Evolutionary conservation across 805 yeast species (phyloP).

Genomic region (Candida silvatica): DNA sequence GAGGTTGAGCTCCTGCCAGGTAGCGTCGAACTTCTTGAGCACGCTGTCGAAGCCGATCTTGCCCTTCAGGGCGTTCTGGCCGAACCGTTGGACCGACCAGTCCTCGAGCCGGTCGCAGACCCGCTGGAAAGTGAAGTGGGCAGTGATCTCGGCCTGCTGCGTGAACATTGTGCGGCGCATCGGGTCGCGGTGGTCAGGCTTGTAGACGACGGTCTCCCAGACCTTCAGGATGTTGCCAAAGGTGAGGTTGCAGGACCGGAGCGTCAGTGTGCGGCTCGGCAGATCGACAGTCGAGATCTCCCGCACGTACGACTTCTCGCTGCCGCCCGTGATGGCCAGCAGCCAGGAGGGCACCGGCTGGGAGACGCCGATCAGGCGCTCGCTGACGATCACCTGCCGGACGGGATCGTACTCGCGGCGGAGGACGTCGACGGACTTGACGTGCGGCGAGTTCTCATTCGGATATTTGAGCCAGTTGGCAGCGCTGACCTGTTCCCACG

Average conservation of each 20-base stretch:
- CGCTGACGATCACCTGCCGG: conserved; percentile 58
- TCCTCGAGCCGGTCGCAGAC: conserved; percentile 82
- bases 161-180: conserved; percentile 47
- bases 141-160: conserved; percentile 85
- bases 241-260: conserved; percentile 85
- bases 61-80: conserved; percentile 80
- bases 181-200: conserved; percentile 54
- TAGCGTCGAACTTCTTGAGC: conserved; percentile 39
- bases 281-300: conserved; percentile 85
- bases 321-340: conserved; percentile 60
- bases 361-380: conserved; percentile 79
- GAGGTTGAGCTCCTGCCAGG: conserved; percentile 16
- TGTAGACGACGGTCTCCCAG: conserved; percentile 78
- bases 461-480: conserved; percentile 98
- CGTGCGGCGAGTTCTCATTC: conserved; percentile 88
- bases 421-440: conserved; percentile 84
- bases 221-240: conserved; percentile 70
- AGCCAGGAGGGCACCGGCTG: conserved; percentile 87
- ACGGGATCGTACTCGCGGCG: conserved; percentile 56
- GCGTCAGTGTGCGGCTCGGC: conserved; percentile 47
- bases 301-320: conserved; percentile 69
- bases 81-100: conserved; percentile 85
- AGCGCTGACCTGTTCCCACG: conserved; percentile 92
- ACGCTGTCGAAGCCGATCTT: conserved; percentile 81
- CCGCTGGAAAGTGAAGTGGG: conserved; percentile 62